Conservation (phyloP, 257 asterid species). For the Plantago ovata region DNA sequence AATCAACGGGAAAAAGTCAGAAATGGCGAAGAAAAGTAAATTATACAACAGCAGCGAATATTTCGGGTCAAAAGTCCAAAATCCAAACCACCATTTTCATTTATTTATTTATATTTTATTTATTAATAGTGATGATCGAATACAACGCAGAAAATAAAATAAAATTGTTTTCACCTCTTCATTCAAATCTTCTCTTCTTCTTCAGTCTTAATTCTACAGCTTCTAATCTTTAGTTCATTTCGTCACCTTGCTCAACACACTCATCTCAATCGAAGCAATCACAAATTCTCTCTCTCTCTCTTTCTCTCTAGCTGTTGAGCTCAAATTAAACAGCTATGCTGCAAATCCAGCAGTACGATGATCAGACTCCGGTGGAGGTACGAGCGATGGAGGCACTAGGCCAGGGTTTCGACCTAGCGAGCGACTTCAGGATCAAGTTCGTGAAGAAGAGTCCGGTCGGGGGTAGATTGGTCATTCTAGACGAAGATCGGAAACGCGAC, state of each 20-base stretch:
- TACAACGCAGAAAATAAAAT: too few species aligned
- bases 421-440: conserved; percentile 90
- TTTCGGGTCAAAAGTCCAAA: conserved; percentile 1
- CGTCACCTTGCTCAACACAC: too few species aligned
- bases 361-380: conserved; percentile 34
- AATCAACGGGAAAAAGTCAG: not conserved
- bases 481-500: conserved; percentile 51
- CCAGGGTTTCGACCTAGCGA: conserved; percentile 92
- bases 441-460: conserved; percentile 60
- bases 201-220: too few species aligned
- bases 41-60: not conserved
- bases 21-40: not conserved
- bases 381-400: conserved; percentile 83
- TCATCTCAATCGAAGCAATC: too few species aligned
- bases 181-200: too few species aligned
- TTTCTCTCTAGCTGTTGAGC: not conserved
- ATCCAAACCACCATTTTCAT: too few species aligned
- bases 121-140: too few species aligned
- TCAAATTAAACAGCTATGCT: not conserved
- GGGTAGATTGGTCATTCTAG: conserved; percentile 63
- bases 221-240: too few species aligned
- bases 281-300: too few species aligned
- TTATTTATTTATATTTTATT: too few species aligned
- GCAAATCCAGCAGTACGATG: conserved; percentile 28
- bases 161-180: too few species aligned